These are phyloP conservation scores for Lentinula guzmanii DNA, from an alignment of 768 basidiomycete species.

Conservation along the genomic window DNA sequence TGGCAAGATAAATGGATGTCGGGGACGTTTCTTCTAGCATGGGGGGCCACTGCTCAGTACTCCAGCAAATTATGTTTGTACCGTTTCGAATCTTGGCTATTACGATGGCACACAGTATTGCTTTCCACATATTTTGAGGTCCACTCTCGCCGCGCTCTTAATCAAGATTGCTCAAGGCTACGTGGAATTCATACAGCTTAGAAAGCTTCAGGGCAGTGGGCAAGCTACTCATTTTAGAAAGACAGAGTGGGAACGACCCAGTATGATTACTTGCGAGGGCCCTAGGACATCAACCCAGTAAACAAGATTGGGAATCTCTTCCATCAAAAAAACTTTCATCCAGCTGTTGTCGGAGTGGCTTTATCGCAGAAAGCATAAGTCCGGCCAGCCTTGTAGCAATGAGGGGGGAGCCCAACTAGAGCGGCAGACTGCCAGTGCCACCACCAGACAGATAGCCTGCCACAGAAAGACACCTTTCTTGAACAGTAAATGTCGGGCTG, in stretches of 20 bases:
- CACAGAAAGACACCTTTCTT: too few species aligned
- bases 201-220: background rate
- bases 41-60: too few species aligned
- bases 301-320: background rate
- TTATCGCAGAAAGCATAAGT: background rate
- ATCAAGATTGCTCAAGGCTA: too few species aligned
- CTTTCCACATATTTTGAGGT: too few species aligned
- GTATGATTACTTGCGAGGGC: background rate
- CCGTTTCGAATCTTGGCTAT: too few species aligned
- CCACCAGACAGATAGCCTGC: too few species aligned
- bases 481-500: too few species aligned
- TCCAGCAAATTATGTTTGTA: too few species aligned
- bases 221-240: background rate
- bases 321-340: background rate
- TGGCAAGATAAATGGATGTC: background rate
- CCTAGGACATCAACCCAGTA: background rate
- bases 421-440: background rate
- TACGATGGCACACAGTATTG: too few species aligned
- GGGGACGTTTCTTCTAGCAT: background rate
- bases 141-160: too few species aligned
- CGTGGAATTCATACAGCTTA: too few species aligned
- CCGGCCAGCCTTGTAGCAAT: background rate
- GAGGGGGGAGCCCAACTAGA: background rate
- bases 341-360: background rate
- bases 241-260: background rate